A percentile compares a stretch with the other conserved stretches of the same genome.
These are phyloP conservation scores for Beta vulgaris DNA, from an alignment of 148 eudicot species.

Conservation along the genomic window DNA sequence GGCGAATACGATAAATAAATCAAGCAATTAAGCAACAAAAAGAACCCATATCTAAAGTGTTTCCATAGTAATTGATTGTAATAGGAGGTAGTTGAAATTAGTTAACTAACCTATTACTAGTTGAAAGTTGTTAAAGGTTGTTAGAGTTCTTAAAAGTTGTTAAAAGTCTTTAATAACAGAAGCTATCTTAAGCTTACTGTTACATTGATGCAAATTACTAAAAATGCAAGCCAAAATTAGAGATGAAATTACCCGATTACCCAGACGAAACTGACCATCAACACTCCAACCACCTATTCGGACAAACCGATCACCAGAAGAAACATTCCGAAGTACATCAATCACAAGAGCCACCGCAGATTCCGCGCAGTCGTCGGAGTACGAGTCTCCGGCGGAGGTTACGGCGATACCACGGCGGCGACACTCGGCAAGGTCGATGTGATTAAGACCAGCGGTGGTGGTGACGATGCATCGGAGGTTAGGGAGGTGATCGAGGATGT, in stretches of 20 bases:
- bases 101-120: no score
- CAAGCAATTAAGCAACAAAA: no score
- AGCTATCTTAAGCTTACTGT: no score
- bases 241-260: constrained; percentile 23
- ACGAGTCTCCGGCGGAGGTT: constrained; percentile 35
- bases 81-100: no score
- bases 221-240: no score
- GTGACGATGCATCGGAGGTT: constrained; percentile 49
- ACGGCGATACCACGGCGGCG: constrained; percentile 58
- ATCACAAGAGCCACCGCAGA: constrained; percentile 53
- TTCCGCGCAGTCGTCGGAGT: constrained; percentile 64
- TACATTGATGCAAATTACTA: no score
- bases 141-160: no score
- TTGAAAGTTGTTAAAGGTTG: no score
- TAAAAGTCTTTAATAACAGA: no score
- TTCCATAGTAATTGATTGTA: no score
- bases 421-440: constrained; percentile 63
- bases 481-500: constrained; percentile 47
- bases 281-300: constrained; percentile 45
- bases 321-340: constrained; percentile 52
- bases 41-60: no score
- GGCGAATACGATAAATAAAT: no score
- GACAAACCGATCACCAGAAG: constrained; percentile 50
- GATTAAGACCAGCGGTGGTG: constrained; percentile 55
- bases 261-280: constrained; percentile 21